Base-by-base conservation (phyloP, 2,329 filamentous ascomycete species). In the Colletotrichum truncatum region DNA sequence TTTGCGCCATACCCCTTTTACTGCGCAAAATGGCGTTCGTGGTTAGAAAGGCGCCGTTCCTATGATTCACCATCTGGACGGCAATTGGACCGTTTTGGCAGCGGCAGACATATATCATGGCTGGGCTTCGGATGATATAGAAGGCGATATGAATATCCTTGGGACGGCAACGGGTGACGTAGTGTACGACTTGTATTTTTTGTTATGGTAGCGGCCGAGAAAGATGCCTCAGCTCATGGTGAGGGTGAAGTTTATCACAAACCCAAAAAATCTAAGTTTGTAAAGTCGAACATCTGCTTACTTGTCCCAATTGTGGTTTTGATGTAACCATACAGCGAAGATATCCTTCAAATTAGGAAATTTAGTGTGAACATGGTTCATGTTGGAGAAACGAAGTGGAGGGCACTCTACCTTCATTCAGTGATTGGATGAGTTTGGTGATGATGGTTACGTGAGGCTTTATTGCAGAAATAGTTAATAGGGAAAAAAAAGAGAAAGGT, bases 1-100 rank as follows among this genome's bases (percentile, higher is more conserved):
- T 56, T 63, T 66, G 63, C 63, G 63, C 56, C 63, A 66, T 66
- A 66, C 63, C 63, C 62, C 63, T 66, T 63, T 55, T 32, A 21
- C 57, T 56, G 63, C 63, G 57, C 57, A 66, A 65, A 56, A 49
- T 41, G 63, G 62, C 62, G 62, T 65, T 65, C 56, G 51, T 38
- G 57, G 63, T 56, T 63, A 55, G 36, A 56, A 51, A 51, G 48
- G 48, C 21, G 49, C 23, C 49, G 45, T 41, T 41, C 49, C 57
- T 43, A 39, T 46, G 41, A 46, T 51, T 36, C 18, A 46, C 36
- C 43, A 62, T 39, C 34, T 26, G 43, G 43, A 46, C 58, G 63
- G 63, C 63, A 56, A 51, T 51, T 51, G 43, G 34, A 56, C 57
- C 43, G 49, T 62, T 63, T 55, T 25, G 26, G 30, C 43, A 57